Evolutionary conservation across 169 alveolate species (phyloP), one percentile per base, ranked within the genome.

Genomic region (Eimeria zaria): DNA sequence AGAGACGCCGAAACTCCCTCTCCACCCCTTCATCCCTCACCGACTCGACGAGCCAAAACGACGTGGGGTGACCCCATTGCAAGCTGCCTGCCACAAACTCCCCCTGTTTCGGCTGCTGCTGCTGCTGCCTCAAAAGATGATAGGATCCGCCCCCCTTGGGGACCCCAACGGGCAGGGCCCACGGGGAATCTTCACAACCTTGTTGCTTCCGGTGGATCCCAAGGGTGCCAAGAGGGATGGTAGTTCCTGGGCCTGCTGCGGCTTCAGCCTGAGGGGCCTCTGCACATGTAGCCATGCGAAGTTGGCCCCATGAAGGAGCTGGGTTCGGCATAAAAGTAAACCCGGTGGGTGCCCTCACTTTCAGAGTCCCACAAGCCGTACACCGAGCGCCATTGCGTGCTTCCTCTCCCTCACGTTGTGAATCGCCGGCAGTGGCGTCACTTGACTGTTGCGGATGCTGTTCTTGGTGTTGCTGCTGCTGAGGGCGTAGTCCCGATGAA

Each of bases 11-110:
- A 84, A 84, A 53, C 36, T 84, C 92, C n/a, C 92, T 84, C 78
- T 84, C 92, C 48, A 84, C 92, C 60, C 80, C 92, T 44, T 84
- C 92, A 12, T 84, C 92, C 92, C 46, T 84, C 78, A 36, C 92
- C 92, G 92, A 84, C 30, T 84, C 92, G 22, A 84, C 78, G 36
- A 84, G 80, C 92, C 92, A 84, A 84, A 84, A 84, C 58, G 92
- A 84, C 80, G 92, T 84, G 78, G 92, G 92, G 22, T 84, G 92
- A 16, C 92, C 76, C 92, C 92, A 84, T 60, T 84, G 92, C 33
- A 84, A 33, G 74, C 92, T 53, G 36, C 92, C 92, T 22, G 92
- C 92, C 33, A 84, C 78, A 22, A 84, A 44, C 60, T 84, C 80
- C 41, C 92, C 78, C 80, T 84, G 80, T 41, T 24, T 39, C 33